Conservation (phyloP, 148 eudicot genomes). For the Camellia granthamiana region DNA sequence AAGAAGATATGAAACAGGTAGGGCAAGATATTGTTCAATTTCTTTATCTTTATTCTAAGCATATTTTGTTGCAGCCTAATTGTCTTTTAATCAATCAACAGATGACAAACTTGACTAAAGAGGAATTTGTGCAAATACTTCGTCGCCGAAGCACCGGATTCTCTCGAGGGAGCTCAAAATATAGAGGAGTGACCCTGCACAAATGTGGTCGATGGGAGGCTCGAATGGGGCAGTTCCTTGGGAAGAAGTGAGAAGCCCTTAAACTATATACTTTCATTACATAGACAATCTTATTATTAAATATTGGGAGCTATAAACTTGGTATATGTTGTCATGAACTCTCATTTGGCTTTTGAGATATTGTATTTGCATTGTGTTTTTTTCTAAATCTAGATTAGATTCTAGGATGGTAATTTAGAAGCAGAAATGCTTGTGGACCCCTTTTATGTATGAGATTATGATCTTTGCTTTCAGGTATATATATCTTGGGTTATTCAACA, state of each 20-base stretch:
- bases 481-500: constrained; percentile 80
- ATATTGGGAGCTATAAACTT: neutral
- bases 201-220: constrained; percentile 66
- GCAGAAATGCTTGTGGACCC: constrained; percentile 24
- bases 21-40: neutral
- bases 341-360: neutral
- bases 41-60: neutral
- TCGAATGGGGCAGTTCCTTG: constrained; percentile 52
- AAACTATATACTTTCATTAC: neutral
- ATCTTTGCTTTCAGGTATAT: constrained; percentile 73
- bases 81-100: constrained; percentile 20
- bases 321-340: neutral
- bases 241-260: constrained; percentile 40
- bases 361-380: neutral
- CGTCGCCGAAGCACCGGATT: constrained; percentile 54
- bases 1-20: constrained; percentile 79
- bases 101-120: constrained; percentile 52
- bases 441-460: constrained; percentile 38
- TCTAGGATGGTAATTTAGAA: constrained; percentile 9
- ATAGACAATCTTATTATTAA: neutral
- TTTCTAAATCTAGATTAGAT: neutral
- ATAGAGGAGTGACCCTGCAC: constrained; percentile 56
- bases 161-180: constrained; percentile 55
- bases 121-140: constrained; percentile 57
- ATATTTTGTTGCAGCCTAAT: neutral